These are phyloP conservation scores for Colletotrichum brevisporum DNA, from an alignment of 2,329 filamentous ascomycete species.

Conservation along the genomic window DNA sequence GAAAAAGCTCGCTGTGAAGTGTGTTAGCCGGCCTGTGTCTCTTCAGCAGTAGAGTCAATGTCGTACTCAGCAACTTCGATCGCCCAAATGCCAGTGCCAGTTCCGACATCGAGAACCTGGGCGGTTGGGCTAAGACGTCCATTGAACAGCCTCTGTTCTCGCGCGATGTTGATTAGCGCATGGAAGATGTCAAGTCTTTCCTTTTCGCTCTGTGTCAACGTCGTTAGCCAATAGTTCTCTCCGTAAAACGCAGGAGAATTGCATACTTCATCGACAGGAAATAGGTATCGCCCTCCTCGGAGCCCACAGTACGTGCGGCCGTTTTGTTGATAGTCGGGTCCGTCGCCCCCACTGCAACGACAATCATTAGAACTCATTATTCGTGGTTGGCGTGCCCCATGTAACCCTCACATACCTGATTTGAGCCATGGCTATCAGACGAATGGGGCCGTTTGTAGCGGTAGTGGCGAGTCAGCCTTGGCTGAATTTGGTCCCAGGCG, in stretches of 20 bases:
- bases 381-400: not conserved
- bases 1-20: slow-evolving; percentile 28
- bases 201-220: slow-evolving; percentile 73
- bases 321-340: slow-evolving; percentile 69
- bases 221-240: slow-evolving; percentile 12
- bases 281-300: slow-evolving; percentile 78
- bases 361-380: not conserved
- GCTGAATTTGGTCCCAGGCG: not conserved
- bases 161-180: slow-evolving; percentile 79
- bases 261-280: slow-evolving; percentile 82
- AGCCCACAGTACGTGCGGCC: slow-evolving; percentile 79
- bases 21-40: slow-evolving; percentile 15
- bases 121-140: slow-evolving; percentile 42
- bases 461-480: not conserved
- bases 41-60: not conserved
- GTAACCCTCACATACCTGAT: slow-evolving; percentile 45
- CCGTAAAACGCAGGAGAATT: not conserved
- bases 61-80: slow-evolving; percentile 86
- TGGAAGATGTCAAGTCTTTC: slow-evolving; percentile 88
- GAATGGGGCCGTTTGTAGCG: not conserved
- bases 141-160: slow-evolving; percentile 57
- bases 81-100: slow-evolving; percentile 92
- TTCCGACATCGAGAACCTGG: slow-evolving; percentile 78
- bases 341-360: slow-evolving; percentile 17
- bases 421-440: slow-evolving; percentile 50